A percentile compares a stretch with the other conserved stretches of the same genome.
phyloP scores from a whole-genome alignment of 164 flowering plant species.

The Dillenia suffruticosa region DNA sequence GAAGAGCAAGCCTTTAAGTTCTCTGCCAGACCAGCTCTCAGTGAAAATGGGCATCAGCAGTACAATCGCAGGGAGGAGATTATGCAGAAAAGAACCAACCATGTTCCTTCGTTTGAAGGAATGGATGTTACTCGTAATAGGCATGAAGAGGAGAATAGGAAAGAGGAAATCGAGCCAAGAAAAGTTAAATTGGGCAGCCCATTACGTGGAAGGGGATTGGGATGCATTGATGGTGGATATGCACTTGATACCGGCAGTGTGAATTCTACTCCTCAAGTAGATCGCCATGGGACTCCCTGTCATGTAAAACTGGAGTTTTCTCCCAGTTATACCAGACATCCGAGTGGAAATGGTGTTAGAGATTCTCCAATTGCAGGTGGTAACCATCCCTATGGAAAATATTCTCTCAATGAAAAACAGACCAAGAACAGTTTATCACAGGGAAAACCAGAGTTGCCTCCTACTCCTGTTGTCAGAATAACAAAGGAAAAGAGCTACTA shows the following conservation, averaged over 20 bases:
- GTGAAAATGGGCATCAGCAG: conserved; percentile 7
- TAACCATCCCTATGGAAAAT: too few species aligned
- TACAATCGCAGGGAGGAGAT: conserved; percentile 17
- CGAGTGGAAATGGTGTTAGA: too few species aligned
- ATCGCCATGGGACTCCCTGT: conserved; percentile 8
- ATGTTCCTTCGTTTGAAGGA: conserved; percentile 10
- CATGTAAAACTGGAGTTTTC: conserved; percentile 13
- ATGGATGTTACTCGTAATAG: conserved; percentile 10
- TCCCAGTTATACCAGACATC: conserved; percentile 5
- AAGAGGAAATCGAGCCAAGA: conserved; percentile 17
- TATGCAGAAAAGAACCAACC: too few species aligned
- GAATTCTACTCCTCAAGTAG: conserved; percentile 14
- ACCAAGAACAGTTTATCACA: too few species aligned
- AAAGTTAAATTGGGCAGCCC: conserved; percentile 18
- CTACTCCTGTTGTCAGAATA: too few species aligned
- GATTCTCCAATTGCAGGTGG: too few species aligned
- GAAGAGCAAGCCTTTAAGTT: conserved; percentile 12
- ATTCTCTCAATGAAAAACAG: too few species aligned
- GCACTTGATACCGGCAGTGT: conserved; percentile 17
- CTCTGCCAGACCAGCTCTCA: conserved; percentile 16
- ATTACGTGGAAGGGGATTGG: conserved; percentile 23
- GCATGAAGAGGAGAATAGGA: conserved; percentile 9
- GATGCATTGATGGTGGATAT: conserved; percentile 18
- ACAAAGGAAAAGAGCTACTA: too few species aligned
- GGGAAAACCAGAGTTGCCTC: too few species aligned